phyloP scores from a whole-genome alignment of 192 early-diverging fungal species.

The Coemansia furcata region DNA sequence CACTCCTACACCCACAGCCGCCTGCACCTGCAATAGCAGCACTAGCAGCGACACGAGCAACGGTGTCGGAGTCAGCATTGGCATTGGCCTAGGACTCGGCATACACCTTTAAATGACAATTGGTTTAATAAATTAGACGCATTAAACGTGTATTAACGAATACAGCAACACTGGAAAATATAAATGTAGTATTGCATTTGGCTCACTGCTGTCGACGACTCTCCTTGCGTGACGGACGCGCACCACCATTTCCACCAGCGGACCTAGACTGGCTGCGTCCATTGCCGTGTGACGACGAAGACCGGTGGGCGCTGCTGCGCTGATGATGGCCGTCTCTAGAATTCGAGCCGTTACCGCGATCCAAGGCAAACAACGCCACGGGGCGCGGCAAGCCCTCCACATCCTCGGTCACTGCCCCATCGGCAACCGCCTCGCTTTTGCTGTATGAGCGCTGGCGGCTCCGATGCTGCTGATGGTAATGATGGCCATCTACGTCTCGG shows the following conservation, averaged over 20 bases:
- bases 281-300: slow-evolving; percentile 22
- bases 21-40: not conserved
- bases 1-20: not conserved
- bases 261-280: slow-evolving; percentile 23
- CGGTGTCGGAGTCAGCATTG: slow-evolving; percentile 12
- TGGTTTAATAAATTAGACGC: not conserved
- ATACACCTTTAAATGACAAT: slow-evolving; percentile 16
- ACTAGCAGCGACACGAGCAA: not conserved
- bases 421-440: slow-evolving; percentile 22
- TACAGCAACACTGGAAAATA: not conserved
- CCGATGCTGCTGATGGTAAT: not conserved
- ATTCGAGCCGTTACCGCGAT: slow-evolving; percentile 1
- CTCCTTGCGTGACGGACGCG: slow-evolving; percentile 43
- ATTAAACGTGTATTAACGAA: slow-evolving; percentile 4
- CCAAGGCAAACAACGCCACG: not conserved
- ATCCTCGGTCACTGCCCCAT: not conserved
- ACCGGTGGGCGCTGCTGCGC: slow-evolving; percentile 4
- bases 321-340: slow-evolving; percentile 7
- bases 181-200: not conserved
- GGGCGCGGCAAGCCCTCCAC: not conserved
- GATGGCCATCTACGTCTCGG: slow-evolving; percentile 6
- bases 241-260: slow-evolving; percentile 9
- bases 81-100: slow-evolving; percentile 21
- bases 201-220: slow-evolving; percentile 40
- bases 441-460: slow-evolving; percentile 22